Percentiles rank a stretch among this genome's conserved stretches.
Conservation (phyloP, 352 stramenopile genomes). For the Globisporangium orthogonon region DNA sequence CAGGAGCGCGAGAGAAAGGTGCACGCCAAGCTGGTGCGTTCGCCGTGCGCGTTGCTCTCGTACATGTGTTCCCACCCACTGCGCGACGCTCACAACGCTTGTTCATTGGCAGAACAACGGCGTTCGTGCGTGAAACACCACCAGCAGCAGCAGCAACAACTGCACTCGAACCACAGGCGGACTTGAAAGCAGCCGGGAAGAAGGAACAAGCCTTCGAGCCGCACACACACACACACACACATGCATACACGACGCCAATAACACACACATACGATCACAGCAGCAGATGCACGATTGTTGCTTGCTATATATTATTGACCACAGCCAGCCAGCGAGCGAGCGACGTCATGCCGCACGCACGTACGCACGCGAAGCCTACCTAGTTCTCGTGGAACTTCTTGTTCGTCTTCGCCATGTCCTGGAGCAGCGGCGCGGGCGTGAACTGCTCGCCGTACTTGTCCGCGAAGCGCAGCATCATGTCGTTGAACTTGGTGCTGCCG, state of each 20-base stretch:
- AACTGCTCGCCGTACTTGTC: slow-evolving; percentile 96
- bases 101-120: background rate
- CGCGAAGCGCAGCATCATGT: slow-evolving; percentile 95
- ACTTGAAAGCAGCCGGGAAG: background rate
- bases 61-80: background rate
- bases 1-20: slow-evolving; percentile 59
- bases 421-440: slow-evolving; percentile 91
- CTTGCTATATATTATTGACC: background rate
- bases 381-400: slow-evolving; percentile 96
- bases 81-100: no score
- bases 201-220: background rate
- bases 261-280: background rate
- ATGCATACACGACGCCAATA: no score
- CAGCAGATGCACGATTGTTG: background rate
- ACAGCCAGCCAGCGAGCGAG: background rate
- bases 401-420: slow-evolving; percentile 95
- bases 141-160: background rate
- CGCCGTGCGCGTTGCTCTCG: background rate
- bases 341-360: background rate
- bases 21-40: slow-evolving; percentile 39
- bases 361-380: background rate
- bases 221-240: background rate
- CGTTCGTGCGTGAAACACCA: slow-evolving; percentile 5
- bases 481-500: slow-evolving; percentile 91
- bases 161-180: background rate